phyloP scores from a whole-genome alignment of 169 alveolate genomes.

The Pseudocohnilembus persalinus region DNA sequence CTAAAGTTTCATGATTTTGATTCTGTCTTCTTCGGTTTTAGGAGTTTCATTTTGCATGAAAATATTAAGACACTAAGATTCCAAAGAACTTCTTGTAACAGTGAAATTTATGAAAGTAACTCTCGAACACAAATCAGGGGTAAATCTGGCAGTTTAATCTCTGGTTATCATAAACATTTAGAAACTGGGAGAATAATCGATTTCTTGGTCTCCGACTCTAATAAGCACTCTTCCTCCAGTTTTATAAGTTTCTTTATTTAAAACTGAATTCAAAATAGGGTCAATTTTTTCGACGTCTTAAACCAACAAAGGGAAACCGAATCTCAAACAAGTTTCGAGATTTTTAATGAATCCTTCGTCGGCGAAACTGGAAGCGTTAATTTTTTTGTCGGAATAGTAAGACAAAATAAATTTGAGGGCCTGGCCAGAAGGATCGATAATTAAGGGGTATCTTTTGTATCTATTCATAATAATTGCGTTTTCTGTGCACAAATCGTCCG shows the following conservation, averaged over 20 bases:
- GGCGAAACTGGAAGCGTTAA: slow-evolving; percentile 88
- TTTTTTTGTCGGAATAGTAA: slow-evolving; percentile 83
- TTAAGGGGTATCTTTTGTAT: slow-evolving; percentile 94
- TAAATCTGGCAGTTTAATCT: slow-evolving; percentile 93
- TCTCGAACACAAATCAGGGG: slow-evolving; percentile 97
- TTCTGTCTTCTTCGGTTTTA: slow-evolving; percentile 94
- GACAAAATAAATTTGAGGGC: slow-evolving; percentile 85
- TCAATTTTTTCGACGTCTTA: slow-evolving; percentile 95
- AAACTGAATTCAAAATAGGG: slow-evolving; percentile 92
- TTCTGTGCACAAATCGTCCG: slow-evolving; percentile 96
- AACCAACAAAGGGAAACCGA: slow-evolving; percentile 95
- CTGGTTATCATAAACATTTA: slow-evolving; percentile 94
- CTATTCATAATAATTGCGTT: slow-evolving; percentile 94
- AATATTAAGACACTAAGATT: slow-evolving; percentile 92
- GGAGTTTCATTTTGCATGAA: slow-evolving; percentile 95
- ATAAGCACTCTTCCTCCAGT: slow-evolving; percentile 95
- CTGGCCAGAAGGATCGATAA: slow-evolving; percentile 97
- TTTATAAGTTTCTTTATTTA: slow-evolving; percentile 95
- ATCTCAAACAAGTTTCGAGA: slow-evolving; percentile 93
- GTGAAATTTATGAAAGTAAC: slow-evolving; percentile 97
- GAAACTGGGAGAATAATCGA: slow-evolving; percentile 95
- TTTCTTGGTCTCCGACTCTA: slow-evolving; percentile 96
- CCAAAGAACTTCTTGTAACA: slow-evolving; percentile 94
- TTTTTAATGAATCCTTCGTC: slow-evolving; percentile 91
- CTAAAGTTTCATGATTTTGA: slow-evolving; percentile 92